phyloP scores from a whole-genome alignment of 331 rosid genomes.

The Pyracantha coccinea region DNA sequence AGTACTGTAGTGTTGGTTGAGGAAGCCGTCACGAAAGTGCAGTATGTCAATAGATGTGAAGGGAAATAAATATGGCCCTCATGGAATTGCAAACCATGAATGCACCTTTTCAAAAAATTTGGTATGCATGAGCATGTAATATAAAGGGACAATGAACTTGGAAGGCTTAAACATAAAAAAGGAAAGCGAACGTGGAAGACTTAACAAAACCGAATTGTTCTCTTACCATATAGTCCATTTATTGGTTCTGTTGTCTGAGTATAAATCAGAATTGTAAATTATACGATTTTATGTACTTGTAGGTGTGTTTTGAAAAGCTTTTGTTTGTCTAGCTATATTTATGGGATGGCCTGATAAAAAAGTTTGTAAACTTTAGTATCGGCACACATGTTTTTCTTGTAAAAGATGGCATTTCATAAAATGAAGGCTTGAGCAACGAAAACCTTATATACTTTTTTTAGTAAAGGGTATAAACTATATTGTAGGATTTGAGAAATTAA shows the following conservation, averaged over 20 bases:
- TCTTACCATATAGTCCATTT: neutral
- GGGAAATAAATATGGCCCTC: neutral
- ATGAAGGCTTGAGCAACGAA: neutral
- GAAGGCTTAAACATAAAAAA: neutral
- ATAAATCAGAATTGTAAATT: neutral
- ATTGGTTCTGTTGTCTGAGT: neutral
- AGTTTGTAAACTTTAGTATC: neutral
- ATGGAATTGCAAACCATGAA: neutral
- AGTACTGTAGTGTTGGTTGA: neutral
- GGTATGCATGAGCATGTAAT: neutral
- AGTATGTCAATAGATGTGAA: neutral
- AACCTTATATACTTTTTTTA: neutral
- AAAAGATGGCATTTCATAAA: neutral
- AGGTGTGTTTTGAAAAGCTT: neutral
- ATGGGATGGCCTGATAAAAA: neutral
- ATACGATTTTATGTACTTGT: neutral
- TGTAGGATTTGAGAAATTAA: neutral
- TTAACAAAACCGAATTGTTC: neutral
- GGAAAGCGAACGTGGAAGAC: neutral
- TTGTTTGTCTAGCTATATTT: neutral
- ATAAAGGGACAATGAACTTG: conserved; percentile 5
- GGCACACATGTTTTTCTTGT: neutral
- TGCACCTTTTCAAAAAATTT: neutral
- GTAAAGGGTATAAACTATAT: neutral
- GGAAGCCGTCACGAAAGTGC: conserved; percentile 24